These are phyloP conservation scores for Blastobotrys parvus DNA, from an alignment of 805 yeast species.

Conservation along the genomic window DNA sequence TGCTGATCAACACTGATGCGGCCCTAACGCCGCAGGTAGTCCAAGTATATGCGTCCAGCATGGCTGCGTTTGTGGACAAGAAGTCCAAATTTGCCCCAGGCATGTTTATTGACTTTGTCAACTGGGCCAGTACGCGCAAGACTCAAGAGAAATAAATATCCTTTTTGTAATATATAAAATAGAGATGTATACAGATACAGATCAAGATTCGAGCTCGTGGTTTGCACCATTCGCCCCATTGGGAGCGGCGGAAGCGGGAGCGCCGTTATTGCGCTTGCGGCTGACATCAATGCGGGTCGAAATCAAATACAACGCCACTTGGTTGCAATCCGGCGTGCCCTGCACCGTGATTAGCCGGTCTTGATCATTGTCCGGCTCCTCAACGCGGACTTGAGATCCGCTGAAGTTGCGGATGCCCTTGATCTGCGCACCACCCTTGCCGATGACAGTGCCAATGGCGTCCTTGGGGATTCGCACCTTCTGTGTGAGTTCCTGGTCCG, in stretches of 20 bases:
- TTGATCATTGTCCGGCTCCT: slow-evolving; percentile 36
- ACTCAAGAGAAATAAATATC: neutral
- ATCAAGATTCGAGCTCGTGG: too few species aligned
- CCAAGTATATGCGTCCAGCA: slow-evolving; percentile 45
- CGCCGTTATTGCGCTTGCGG: too few species aligned
- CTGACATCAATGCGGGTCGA: slow-evolving; percentile 46
- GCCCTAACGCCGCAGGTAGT: slow-evolving; percentile 36
- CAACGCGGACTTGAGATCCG: slow-evolving; percentile 64
- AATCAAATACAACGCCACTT: slow-evolving; percentile 62
- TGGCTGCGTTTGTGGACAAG: slow-evolving; percentile 54
- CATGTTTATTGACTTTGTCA: slow-evolving; percentile 67
- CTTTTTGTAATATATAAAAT: neutral
- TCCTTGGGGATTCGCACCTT: slow-evolving; percentile 64
- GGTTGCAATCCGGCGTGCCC: slow-evolving; percentile 60
- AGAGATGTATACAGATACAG: slow-evolving; percentile 5
- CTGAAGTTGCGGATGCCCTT: slow-evolving; percentile 63
- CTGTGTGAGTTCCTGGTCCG: slow-evolving; percentile 21
- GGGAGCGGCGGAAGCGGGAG: too few species aligned
- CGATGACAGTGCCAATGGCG: slow-evolving; percentile 71
- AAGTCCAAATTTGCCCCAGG: slow-evolving; percentile 43
- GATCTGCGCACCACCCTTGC: slow-evolving; percentile 71
- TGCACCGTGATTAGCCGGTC: slow-evolving; percentile 55
- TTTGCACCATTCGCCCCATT: too few species aligned
- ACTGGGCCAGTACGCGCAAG: slow-evolving; percentile 62
- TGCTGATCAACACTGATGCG: slow-evolving; percentile 36